A percentile compares a stretch with the other conserved stretches of the same genome.
These are phyloP conservation scores for Centella asiatica DNA, from an alignment of 129 eudicot species.

Conservation along the genomic window DNA sequence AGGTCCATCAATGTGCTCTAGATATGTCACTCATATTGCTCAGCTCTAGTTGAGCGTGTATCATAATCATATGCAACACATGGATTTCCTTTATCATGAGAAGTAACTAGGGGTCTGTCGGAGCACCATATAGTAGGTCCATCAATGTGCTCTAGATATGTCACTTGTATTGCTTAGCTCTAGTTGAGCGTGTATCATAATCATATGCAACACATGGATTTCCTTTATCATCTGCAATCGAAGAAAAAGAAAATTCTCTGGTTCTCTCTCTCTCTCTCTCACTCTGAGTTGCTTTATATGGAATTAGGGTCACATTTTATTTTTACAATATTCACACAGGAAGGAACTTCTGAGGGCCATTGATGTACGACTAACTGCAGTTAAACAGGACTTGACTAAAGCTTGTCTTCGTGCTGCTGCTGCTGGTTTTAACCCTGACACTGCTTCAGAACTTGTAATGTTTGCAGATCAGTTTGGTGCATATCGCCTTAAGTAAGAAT, in stretches of 20 bases:
- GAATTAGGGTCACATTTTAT: background rate
- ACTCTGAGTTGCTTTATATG: background rate
- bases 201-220: too few species aligned
- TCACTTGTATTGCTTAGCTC: too few species aligned
- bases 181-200: too few species aligned
- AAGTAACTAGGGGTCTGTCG: too few species aligned
- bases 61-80: too few species aligned
- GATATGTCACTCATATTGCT: too few species aligned
- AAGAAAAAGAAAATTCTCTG: background rate
- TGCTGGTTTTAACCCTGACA: conserved; percentile 72
- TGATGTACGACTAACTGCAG: conserved; percentile 82
- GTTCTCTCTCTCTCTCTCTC: background rate
- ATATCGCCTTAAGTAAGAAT: conserved; percentile 70
- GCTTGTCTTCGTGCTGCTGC: conserved; percentile 82
- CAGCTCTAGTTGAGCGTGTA: too few species aligned
- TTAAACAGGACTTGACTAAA: conserved; percentile 62
- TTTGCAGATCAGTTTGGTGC: conserved; percentile 91
- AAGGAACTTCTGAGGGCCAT: conserved; percentile 95
- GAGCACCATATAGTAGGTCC: too few species aligned
- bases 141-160: too few species aligned
- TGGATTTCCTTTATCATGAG: too few species aligned
- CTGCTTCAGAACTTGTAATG: conserved; percentile 65
- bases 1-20: too few species aligned
- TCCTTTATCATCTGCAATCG: too few species aligned
- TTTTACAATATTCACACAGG: conserved; percentile 32